These are phyloP conservation scores for Medakamo hakoo DNA, from an alignment of 139 green algal genomes.

Conservation along the genomic window DNA sequence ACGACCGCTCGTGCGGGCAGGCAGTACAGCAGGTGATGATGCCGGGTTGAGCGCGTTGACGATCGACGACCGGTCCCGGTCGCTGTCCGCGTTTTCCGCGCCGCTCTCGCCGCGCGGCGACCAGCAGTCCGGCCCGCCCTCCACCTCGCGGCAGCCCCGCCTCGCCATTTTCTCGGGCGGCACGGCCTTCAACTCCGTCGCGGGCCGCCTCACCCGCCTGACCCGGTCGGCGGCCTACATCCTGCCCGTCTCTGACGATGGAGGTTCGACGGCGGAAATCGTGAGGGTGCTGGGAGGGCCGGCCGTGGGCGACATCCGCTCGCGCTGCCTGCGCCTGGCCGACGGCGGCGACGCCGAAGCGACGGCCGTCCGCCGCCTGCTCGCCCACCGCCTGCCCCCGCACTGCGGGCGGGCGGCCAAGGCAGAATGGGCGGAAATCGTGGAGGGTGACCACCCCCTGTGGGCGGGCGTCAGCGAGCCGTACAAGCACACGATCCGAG, in stretches of 20 bases:
- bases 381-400: conserved; percentile 71
- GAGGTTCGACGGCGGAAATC: conserved; percentile 92
- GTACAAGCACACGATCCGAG: conserved; percentile 97
- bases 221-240: conserved; percentile 82
- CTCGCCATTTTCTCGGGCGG: conserved; percentile 86
- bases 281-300: conserved; percentile 91
- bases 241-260: conserved; percentile 92
- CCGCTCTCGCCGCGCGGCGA: no score
- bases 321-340: conserved; percentile 81
- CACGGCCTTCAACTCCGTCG: conserved; percentile 95
- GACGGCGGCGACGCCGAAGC: conserved; percentile 69
- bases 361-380: conserved; percentile 45
- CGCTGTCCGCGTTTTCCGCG: no score
- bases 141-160: conserved; percentile 11
- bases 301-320: conserved; percentile 93
- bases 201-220: conserved; percentile 46
- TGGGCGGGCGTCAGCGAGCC: conserved; percentile 82
- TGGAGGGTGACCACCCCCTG: conserved; percentile 81
- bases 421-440: conserved; percentile 69
- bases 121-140: no score
- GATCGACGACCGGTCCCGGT: background rate
- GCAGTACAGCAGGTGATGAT: no score
- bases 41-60: background rate
- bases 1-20: no score
- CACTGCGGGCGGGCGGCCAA: conserved; percentile 33